phyloP scores from a whole-genome alignment of 1,284 basidiomycete genomes.

The Leccinum fallax region DNA sequence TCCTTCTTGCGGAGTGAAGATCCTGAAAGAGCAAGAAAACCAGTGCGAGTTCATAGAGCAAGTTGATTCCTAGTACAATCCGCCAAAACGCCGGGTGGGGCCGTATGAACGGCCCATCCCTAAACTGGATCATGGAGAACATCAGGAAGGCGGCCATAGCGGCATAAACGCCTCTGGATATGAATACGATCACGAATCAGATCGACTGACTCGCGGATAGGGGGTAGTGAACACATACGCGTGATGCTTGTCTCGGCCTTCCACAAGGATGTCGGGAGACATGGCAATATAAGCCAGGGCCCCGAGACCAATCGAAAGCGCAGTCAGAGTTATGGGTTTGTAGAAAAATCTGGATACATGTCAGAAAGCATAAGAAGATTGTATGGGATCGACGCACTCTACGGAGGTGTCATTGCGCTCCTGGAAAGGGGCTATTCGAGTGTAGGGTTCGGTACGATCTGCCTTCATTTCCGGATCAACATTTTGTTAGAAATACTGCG shows the following conservation, averaged over 20 bases:
- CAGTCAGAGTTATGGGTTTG: slow-evolving; percentile 75
- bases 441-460: slow-evolving; percentile 78
- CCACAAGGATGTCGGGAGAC: slow-evolving; percentile 75
- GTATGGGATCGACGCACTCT: slow-evolving; percentile 53
- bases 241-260: slow-evolving; percentile 76
- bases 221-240: slow-evolving; percentile 52
- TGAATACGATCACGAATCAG: slow-evolving; percentile 14
- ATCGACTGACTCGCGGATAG: slow-evolving; percentile 6
- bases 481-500: slow-evolving; percentile 7
- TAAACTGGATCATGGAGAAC: slow-evolving; percentile 84
- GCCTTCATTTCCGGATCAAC: slow-evolving; percentile 49
- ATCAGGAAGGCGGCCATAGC: slow-evolving; percentile 67
- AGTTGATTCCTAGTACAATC: slow-evolving; percentile 71
- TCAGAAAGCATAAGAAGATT: background rate
- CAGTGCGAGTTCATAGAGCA: slow-evolving; percentile 77
- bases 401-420: slow-evolving; percentile 79
- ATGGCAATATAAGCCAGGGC: slow-evolving; percentile 77
- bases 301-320: slow-evolving; percentile 63
- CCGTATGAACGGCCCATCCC: slow-evolving; percentile 79
- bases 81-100: slow-evolving; percentile 80
- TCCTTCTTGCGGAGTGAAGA: slow-evolving; percentile 69
- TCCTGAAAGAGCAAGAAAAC: slow-evolving; percentile 86
- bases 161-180: slow-evolving; percentile 67
- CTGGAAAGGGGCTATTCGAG: slow-evolving; percentile 77
- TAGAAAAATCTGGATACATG: slow-evolving; percentile 69